A percentile compares a stretch with the other conserved stretches of the same genome.
These are phyloP conservation scores for Nadsonia fulvescens DNA, from an alignment of 805 yeast genomes.

Conservation along the genomic window DNA sequence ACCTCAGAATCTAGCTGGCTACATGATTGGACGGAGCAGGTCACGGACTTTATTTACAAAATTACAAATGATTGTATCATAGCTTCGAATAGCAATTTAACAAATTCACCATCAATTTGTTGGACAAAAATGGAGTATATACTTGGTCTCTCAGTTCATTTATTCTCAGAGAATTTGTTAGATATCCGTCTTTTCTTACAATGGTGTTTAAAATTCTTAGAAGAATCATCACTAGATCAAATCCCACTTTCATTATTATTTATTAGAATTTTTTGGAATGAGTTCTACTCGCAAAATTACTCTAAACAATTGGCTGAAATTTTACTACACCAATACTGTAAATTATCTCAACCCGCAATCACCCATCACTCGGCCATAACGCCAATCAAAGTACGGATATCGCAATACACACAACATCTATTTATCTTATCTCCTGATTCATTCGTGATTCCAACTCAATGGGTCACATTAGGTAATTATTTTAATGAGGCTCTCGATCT, in stretches of 20 bases:
- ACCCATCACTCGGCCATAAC: conserved; percentile 5
- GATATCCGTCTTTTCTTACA: conserved; percentile 43
- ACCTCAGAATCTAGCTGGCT: conserved; percentile 42
- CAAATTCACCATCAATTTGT: conserved; percentile 21
- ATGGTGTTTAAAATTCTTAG: conserved; percentile 42
- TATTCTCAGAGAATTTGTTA: conserved; percentile 51
- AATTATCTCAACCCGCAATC: conserved; percentile 15
- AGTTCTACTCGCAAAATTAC: conserved; percentile 36
- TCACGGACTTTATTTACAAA: conserved; percentile 39
- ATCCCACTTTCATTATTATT: conserved; percentile 34
- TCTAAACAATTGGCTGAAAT: conserved; percentile 50
- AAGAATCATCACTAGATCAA: conserved; percentile 20
- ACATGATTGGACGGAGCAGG: conserved; percentile 81
- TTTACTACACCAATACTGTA: conserved; percentile 25
- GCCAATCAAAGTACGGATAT: conserved; percentile 9
- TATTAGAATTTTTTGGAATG: conserved; percentile 54
- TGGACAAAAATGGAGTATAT: conserved; percentile 39
- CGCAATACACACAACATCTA: conserved; percentile 11
- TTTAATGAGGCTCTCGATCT: conserved; percentile 14
- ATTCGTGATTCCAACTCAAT: conserved; percentile 17
- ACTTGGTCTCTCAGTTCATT: conserved; percentile 38
- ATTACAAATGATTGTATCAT: conserved; percentile 11
- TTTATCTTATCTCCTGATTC: conserved; percentile 13
- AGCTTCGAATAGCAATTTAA: conserved; percentile 15
- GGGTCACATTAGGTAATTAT: conserved; percentile 14